Percentiles rank a stretch among this genome's conserved stretches.
Evolutionary conservation across 1,139 yeast genomes (phyloP).

Genomic region (Nakaseomyces bracarensis): DNA sequence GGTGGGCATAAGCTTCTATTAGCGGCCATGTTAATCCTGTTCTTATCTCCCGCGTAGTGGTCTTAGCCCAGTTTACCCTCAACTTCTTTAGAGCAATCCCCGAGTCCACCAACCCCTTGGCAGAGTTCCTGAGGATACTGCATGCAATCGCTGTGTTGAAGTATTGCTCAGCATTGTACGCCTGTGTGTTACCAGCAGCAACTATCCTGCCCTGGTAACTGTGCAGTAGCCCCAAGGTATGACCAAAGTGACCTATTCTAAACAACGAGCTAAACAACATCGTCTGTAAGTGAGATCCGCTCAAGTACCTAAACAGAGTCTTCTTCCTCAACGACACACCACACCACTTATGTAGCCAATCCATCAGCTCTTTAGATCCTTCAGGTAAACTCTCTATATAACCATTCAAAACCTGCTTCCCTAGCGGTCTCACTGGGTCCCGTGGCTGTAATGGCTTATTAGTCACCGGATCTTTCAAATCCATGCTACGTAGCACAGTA

Average conservation of each 20-base stretch:
- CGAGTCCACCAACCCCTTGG: conserved; percentile 14
- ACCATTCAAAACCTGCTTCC: conserved; percentile 30
- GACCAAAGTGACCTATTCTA: conserved; percentile 20
- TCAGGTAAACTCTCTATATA: conserved; percentile 30
- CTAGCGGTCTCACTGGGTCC: conserved; percentile 33
- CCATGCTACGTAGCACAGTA: conserved; percentile 47
- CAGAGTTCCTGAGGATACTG: conserved; percentile 22
- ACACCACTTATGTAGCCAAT: conserved; percentile 29
- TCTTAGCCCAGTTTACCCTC: conserved; percentile 18
- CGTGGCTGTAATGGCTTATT: conserved; percentile 37
- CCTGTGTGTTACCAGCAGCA: conserved; percentile 16
- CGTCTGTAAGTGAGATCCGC: conserved; percentile 28
- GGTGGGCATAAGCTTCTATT: conserved; percentile 17
- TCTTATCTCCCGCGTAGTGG: conserved; percentile 14
- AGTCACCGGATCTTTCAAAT: conserved; percentile 39
- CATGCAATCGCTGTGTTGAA: conserved; percentile 26
- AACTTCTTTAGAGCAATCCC: conserved; percentile 19
- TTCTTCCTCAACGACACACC: conserved; percentile 21
- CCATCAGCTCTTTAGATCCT: conserved; percentile 32
- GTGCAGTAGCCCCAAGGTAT: conserved; percentile 19
- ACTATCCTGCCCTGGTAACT: conserved; percentile 15
- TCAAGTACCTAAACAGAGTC: conserved; percentile 26
- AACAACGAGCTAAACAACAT: conserved; percentile 29
- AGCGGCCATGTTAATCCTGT: conserved; percentile 24
- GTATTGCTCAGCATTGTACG: conserved; percentile 25